Percentiles rank a stretch among this genome's conserved stretches.
Conservation (phyloP, 2,329 filamentous ascomycete genomes). For the Colletotrichum sp. region DNA sequence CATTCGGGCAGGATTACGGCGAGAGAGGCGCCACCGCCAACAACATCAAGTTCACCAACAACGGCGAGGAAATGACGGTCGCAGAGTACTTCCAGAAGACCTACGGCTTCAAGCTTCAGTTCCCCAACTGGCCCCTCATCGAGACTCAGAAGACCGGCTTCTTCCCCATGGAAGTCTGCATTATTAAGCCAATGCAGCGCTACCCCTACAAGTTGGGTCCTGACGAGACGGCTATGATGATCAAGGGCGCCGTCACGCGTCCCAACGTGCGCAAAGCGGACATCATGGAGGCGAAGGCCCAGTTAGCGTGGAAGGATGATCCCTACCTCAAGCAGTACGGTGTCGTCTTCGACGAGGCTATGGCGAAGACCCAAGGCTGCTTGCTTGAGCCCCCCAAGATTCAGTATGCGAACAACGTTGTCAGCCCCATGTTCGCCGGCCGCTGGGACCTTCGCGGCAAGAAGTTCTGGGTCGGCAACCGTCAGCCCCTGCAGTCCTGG, state of each 20-base stretch:
- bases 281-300: constrained; percentile 70
- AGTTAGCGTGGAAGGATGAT: constrained; percentile 73
- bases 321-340: constrained; percentile 75
- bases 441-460: constrained; percentile 89
- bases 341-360: constrained; percentile 67
- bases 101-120: constrained; percentile 57
- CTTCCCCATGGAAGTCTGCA: constrained; percentile 68
- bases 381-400: constrained; percentile 76
- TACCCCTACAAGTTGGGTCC: constrained; percentile 68
- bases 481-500: constrained; percentile 71
- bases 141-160: constrained; percentile 57
- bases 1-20: constrained; percentile 49
- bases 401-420: constrained; percentile 63
- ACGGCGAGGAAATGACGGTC: constrained; percentile 46
- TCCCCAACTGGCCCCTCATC: constrained; percentile 60
- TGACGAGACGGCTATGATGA: constrained; percentile 81
- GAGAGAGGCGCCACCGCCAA: constrained; percentile 52
- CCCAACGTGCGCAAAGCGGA: constrained; percentile 71
- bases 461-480: constrained; percentile 73
- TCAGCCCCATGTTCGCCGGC: constrained; percentile 70
- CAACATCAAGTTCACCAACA: constrained; percentile 57
- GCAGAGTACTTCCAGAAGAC: constrained; percentile 60
- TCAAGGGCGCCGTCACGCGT: constrained; percentile 86
- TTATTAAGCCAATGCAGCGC: constrained; percentile 58
- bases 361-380: constrained; percentile 72